Conservation (phyloP, 257 asterid species). For the Solanum lycopersicoides region DNA sequence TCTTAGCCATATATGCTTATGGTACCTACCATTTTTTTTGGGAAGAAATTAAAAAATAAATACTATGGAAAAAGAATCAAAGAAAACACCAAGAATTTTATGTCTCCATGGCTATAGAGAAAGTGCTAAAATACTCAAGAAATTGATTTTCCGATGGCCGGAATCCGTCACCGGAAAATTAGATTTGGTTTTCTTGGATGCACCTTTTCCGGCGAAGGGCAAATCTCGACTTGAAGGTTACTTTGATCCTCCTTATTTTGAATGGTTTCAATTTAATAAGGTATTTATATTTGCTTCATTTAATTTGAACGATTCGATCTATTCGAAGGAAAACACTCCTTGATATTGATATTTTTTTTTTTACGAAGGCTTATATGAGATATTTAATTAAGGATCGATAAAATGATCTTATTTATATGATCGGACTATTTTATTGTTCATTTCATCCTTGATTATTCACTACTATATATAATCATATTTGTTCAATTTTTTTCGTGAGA, state of each 20-base stretch:
- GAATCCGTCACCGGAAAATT: slow-evolving; percentile 5
- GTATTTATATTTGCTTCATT: not conserved
- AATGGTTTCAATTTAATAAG: slow-evolving; percentile 25
- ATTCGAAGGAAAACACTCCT: not conserved
- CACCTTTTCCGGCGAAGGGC: slow-evolving; percentile 17
- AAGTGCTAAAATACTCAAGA: slow-evolving; percentile 20
- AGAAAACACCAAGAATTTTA: slow-evolving; percentile 7
- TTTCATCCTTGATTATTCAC: not conserved
- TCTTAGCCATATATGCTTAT: not conserved
- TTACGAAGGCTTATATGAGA: too few relatives aligned
- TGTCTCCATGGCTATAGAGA: slow-evolving; percentile 31
- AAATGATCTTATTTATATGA: too few relatives aligned
- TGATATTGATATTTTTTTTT: too few relatives aligned
- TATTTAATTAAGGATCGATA: too few relatives aligned
- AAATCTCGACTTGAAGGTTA: slow-evolving; percentile 19
- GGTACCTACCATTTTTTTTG: not conserved
- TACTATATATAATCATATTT: not conserved
- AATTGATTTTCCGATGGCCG: slow-evolving; percentile 19
- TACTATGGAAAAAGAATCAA: not conserved
- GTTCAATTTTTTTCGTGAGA: not conserved
- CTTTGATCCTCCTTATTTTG: slow-evolving; percentile 24
- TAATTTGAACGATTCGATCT: too few relatives aligned
- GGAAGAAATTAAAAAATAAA: not conserved
- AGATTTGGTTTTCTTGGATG: slow-evolving; percentile 20
- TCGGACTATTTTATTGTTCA: not conserved